Evolutionary conservation across 2,329 filamentous ascomycete genomes (phyloP), one percentile per base, ranked within the genome.

Genomic region (Graphilbum sp.): DNA sequence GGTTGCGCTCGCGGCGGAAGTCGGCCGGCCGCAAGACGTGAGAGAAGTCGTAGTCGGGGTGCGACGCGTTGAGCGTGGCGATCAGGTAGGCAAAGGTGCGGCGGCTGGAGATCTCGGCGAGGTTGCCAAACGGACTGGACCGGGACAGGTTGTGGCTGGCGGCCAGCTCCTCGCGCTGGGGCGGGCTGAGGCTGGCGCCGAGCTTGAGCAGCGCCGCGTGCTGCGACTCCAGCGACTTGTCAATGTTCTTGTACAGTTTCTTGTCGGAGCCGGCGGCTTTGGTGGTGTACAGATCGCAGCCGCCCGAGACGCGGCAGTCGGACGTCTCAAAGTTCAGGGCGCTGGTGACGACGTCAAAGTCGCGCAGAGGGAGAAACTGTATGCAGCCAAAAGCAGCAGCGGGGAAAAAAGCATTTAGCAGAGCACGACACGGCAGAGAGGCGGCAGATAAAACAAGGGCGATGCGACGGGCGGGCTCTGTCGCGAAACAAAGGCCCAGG

Each of bases 11-110:
- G 45, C 81, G 78, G 49, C 79, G 79, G 57, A 98, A 98, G 55
- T 98, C 90, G 27, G 78, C 72, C 0, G 90, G 87, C 29, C 87
- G 78, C 41, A 96, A 66, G 25, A 90, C 79, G 52, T 94, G 81
- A 2, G 86, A 94, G 60, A 98, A 98, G 58, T 98, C 90, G 57
- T 98, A 96, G 59, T 98, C 84, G 2, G 83, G 77, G 59, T 98
- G 88, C 41, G 84, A 93, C 5, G 90, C 90, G 53, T 98, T 98
- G 27, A 98, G 66, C 0, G 88, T 96, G 29, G 90, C 90, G 49
- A 98, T 96, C 37, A 98, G 63, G 56, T 96, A 96, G 33, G 90
- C 87, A 58, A 93, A 96, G 0, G 84, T 94, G 47, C 88, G 77
- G 29, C 90, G 81, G 52, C 85, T 90, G 34, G 83, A 83, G 36